Conservation (phyloP, 306 rosid species). For the Quercus wislizeni region DNA sequence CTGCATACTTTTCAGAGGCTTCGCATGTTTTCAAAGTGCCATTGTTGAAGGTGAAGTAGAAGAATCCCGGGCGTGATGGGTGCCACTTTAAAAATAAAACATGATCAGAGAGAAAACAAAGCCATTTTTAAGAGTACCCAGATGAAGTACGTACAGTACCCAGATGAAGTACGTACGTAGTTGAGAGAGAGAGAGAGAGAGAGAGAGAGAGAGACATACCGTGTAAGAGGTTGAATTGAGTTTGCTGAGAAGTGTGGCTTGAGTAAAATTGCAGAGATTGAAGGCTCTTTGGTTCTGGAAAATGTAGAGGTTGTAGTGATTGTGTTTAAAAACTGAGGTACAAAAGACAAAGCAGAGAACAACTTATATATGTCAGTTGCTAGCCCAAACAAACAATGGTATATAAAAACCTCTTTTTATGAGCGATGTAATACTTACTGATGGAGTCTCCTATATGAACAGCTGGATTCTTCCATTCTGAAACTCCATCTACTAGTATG, state of each 20-base stretch:
- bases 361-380: constrained; percentile 10
- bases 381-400: not conserved
- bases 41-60: constrained; percentile 82
- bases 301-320: constrained; percentile 76
- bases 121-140: constrained; percentile 8
- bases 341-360: constrained; percentile 15
- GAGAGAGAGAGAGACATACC: constrained; percentile 40
- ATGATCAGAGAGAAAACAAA: not conserved
- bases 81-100: constrained; percentile 58
- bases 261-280: constrained; percentile 69
- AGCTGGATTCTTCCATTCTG: constrained; percentile 72
- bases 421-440: constrained; percentile 40
- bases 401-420: not conserved
- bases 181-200: not conserved
- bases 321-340: constrained; percentile 74
- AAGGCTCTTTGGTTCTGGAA: constrained; percentile 80
- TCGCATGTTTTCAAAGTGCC: constrained; percentile 55
- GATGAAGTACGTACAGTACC: not conserved
- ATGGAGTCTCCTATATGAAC: constrained; percentile 81
- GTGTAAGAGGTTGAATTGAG: constrained; percentile 52
- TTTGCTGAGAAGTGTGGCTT: constrained; percentile 71
- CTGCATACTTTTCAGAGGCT: constrained; percentile 67
- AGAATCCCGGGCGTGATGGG: constrained; percentile 83
- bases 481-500: constrained; percentile 72
- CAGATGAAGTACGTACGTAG: not conserved